Evolutionary conservation across 345 rosid species (phyloP).

Genomic region (Brassica juncea): DNA sequence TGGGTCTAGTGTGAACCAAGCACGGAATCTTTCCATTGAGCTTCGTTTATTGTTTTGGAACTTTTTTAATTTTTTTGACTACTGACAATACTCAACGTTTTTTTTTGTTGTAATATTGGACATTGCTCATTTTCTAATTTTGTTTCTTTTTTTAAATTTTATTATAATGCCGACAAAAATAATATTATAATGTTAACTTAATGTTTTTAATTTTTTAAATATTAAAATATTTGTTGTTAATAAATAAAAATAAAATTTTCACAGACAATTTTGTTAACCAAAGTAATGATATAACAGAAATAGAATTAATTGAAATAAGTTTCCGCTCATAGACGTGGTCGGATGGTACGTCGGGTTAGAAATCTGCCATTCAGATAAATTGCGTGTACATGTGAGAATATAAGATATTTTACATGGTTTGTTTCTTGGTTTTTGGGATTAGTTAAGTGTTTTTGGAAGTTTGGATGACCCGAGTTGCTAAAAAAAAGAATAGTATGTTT

Average conservation of each 20-base stretch:
- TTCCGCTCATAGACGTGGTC: neutral
- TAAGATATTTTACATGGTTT: neutral
- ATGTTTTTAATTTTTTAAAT: neutral
- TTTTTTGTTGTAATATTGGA: neutral
- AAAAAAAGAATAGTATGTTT: neutral
- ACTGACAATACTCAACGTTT: too few relatives aligned
- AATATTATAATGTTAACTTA: neutral
- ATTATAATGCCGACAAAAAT: neutral
- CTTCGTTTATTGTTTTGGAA: neutral
- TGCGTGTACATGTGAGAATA: neutral
- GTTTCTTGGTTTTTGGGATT: neutral
- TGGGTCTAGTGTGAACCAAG: neutral
- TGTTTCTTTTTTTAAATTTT: neutral
- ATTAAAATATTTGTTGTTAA: too few relatives aligned
- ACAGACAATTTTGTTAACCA: neutral
- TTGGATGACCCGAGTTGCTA: neutral
- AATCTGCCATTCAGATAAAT: neutral
- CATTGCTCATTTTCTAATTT: neutral
- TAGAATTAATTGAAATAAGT: neutral
- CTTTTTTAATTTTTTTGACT: neutral
- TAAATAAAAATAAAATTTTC: neutral
- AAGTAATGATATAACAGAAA: neutral
- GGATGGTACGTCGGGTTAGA: neutral
- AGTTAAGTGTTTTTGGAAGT: neutral
- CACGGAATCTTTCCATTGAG: neutral